Base-by-base conservation (phyloP, 2,329 filamentous ascomycete genomes). In the Macroventuria anomochaeta region DNA sequence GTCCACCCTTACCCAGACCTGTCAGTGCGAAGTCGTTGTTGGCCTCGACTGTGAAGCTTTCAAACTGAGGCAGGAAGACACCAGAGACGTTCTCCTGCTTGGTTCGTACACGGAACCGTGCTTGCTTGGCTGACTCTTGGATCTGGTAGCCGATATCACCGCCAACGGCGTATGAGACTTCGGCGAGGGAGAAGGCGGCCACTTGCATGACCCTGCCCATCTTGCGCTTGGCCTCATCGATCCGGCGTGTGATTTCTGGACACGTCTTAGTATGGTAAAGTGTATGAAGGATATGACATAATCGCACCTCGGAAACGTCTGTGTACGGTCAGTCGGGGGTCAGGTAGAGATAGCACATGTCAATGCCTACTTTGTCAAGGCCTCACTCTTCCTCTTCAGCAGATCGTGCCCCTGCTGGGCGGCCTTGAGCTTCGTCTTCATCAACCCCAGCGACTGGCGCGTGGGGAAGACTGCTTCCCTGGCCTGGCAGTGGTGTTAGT, bases 141-240 rank as follows among this genome's bases (percentile, higher is more conserved):
- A 99, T 91, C 79, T 99, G 95, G 79, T 96, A 99, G 58, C 89
- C 90, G 68, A 99, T 96, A 70, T 96, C 73, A 69, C 93, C 92
- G 59, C 95, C 95, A 23, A 97, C 92, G 21, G 95, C 95, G 71
- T 99, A 99, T 41, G 92, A 96, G 51, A 99, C 95, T 79, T 97
- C 95, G 55, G 95, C 95, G 15, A 99, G 84, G 36, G 93, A 97
- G 79, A 99, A 97, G 38, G 95, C 93, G 33, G 95, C 95, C 71
- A 99, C 96, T 77, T 97, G 93, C 95, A 99, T 99, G 31, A 99
- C 95, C 28, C 93, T 86, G 53, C 95, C 95, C 93, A 99, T 99
- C 81, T 99, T 99, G 68, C 93, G 90, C 79, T 99, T 99, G 34
- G 95, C 95, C 77, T 99, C 95, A 80, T 99, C 93, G 77, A 99